These are phyloP conservation scores for Austroboletus olivaceoglutinosus DNA, from an alignment of 1,284 basidiomycete species.

Conservation along the genomic window DNA sequence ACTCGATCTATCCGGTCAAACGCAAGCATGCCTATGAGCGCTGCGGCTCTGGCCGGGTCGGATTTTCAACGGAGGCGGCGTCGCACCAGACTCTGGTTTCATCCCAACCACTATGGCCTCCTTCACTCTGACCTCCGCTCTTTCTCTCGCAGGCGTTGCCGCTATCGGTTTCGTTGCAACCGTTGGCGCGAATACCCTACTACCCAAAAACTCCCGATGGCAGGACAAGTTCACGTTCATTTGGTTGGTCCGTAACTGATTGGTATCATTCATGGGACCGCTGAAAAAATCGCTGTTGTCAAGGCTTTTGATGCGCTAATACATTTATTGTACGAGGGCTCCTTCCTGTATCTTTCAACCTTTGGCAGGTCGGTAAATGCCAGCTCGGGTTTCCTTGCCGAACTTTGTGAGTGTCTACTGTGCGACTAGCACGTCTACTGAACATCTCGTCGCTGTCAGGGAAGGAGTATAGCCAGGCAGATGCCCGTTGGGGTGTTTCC, in stretches of 20 bases:
- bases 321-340: conserved; percentile 76
- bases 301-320: conserved; percentile 77
- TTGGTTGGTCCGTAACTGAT: conserved; percentile 55
- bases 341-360: conserved; percentile 71
- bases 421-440: background rate
- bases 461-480: conserved; percentile 72
- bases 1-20: background rate
- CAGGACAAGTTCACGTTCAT: conserved; percentile 68
- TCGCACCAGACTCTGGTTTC: background rate
- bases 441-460: conserved; percentile 32
- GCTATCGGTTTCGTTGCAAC: conserved; percentile 50
- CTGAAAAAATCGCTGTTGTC: conserved; percentile 2
- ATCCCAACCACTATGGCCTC: conserved; percentile 14
- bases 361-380: conserved; percentile 73
- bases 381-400: conserved; percentile 67
- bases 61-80: background rate
- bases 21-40: too few species aligned
- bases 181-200: conserved; percentile 46
- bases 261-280: background rate
- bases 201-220: conserved; percentile 61
- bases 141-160: conserved; percentile 60
- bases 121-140: conserved; percentile 65
- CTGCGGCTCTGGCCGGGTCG: background rate
- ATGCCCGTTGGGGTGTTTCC: conserved; percentile 74
- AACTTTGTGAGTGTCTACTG: conserved; percentile 58